Percentiles rank a stretch among this genome's conserved stretches.
Evolutionary conservation across 2,329 filamentous ascomycete species (phyloP).

Genomic region (Fusarium redolens): DNA sequence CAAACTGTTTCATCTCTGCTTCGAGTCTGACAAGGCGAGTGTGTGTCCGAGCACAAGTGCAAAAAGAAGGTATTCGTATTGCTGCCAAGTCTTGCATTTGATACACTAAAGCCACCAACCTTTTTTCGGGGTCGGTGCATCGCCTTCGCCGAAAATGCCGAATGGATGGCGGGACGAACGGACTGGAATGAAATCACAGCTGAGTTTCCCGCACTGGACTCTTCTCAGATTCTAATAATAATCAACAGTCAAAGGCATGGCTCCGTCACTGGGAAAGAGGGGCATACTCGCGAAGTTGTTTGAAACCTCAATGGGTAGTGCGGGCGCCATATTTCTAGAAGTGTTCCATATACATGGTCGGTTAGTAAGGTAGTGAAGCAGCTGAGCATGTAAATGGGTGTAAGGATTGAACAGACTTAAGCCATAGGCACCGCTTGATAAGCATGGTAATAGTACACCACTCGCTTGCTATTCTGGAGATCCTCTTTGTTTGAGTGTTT

Average conservation of each 20-base stretch:
- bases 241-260: background rate
- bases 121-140: constrained; percentile 33
- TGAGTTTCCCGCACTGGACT: constrained; percentile 7
- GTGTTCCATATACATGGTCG: constrained; percentile 11
- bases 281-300: constrained; percentile 11
- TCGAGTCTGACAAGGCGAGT: constrained; percentile 24
- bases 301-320: constrained; percentile 22
- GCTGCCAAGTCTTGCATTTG: constrained; percentile 31
- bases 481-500: constrained; percentile 16
- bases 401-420: constrained; percentile 16
- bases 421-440: constrained; percentile 21
- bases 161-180: constrained; percentile 33
- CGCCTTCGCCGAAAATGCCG: constrained; percentile 42
- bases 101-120: constrained; percentile 31
- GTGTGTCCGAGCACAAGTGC: constrained; percentile 37
- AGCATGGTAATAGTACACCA: constrained; percentile 20
- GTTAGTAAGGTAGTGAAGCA: constrained; percentile 6
- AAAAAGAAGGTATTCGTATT: constrained; percentile 30
- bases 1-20: constrained; percentile 43
- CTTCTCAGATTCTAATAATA: constrained; percentile 6
- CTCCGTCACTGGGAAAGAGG: constrained; percentile 13
- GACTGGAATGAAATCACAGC: constrained; percentile 34
- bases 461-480: constrained; percentile 7
- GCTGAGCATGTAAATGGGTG: background rate
- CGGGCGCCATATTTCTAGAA: constrained; percentile 38